A percentile compares a stretch with the other conserved stretches of the same genome.
Evolutionary conservation across 2,329 filamentous ascomycete genomes (phyloP).

Genomic region (Hypoxylon sp.): DNA sequence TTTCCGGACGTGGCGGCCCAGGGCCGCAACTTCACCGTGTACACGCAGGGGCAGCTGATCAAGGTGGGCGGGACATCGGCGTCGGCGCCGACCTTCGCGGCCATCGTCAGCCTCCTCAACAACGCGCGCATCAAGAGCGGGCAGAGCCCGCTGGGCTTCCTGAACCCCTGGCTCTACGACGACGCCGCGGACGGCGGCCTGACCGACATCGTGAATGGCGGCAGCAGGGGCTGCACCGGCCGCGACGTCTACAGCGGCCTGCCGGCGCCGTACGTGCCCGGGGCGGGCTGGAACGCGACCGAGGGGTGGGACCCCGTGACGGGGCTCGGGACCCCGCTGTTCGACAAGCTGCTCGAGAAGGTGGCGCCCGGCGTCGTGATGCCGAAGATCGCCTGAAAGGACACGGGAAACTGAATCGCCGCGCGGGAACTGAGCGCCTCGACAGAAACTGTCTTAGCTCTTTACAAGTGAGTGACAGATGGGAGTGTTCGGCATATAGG

Average conservation of each 20-base stretch:
- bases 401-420: constrained; percentile 4
- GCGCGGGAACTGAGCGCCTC: not conserved
- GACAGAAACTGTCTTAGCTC: not conserved
- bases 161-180: constrained; percentile 71
- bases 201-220: constrained; percentile 54
- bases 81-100: constrained; percentile 71
- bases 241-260: constrained; percentile 43
- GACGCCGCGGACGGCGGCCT: constrained; percentile 47
- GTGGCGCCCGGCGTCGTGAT: constrained; percentile 35
- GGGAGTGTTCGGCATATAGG: not conserved
- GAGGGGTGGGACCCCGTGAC: constrained; percentile 61
- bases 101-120: constrained; percentile 73
- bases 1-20: constrained; percentile 73
- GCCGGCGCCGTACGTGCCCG: constrained; percentile 47
- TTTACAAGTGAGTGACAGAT: not conserved
- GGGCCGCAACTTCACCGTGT: constrained; percentile 49
- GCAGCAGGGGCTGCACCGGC: constrained; percentile 52
- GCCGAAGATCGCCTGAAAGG: constrained; percentile 19
- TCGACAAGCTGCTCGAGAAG: constrained; percentile 50
- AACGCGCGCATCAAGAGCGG: constrained; percentile 68
- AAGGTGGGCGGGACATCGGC: constrained; percentile 60
- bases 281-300: constrained; percentile 57
- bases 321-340: constrained; percentile 59
- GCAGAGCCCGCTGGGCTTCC: constrained; percentile 65
- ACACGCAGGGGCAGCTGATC: constrained; percentile 48